A percentile compares a stretch with the other conserved stretches of the same genome.
Evolutionary conservation across 352 stramenopile genomes (phyloP).

Genomic region (Phytophthora pluvialis): DNA sequence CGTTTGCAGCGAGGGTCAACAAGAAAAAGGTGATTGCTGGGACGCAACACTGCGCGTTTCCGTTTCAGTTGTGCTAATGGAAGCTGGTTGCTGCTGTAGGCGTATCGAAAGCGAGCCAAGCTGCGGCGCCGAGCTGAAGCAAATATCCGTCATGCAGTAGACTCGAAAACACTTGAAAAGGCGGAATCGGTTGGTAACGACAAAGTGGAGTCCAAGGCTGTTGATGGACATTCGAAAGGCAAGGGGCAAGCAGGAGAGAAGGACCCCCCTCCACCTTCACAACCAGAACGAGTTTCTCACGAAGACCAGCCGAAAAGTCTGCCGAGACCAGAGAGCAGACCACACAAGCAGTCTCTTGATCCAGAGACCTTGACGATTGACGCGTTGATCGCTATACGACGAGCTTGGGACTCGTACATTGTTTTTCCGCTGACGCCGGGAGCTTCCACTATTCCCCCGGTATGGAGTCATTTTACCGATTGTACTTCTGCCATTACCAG

Average conservation of each 20-base stretch:
- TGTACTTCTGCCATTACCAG: background rate
- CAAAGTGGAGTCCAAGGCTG: background rate
- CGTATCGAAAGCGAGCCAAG: conserved; percentile 41
- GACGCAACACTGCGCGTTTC: too few relatives aligned
- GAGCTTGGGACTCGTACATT: conserved; percentile 48
- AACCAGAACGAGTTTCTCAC: background rate
- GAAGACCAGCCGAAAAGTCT: background rate
- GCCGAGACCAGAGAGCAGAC: background rate
- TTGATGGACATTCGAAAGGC: background rate
- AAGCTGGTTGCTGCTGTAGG: conserved; percentile 15
- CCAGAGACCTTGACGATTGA: conserved; percentile 37
- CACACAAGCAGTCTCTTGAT: conserved; percentile 17
- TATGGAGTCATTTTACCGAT: conserved; percentile 18
- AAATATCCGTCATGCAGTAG: conserved; percentile 23
- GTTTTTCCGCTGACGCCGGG: conserved; percentile 33
- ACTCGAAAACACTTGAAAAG: background rate
- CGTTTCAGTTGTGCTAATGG: background rate
- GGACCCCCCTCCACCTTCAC: background rate
- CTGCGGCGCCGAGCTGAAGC: conserved; percentile 25
- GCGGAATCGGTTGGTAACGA: background rate
- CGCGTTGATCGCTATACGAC: conserved; percentile 40
- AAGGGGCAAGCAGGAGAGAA: background rate
- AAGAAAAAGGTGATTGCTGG: conserved; percentile 38
- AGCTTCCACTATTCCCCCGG: conserved; percentile 46
- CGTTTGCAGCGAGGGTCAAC: conserved; percentile 31